A percentile compares a stretch with the other conserved stretches of the same genome.
Evolutionary conservation across 495 filamentous ascomycete species (phyloP).

Genomic region (Aspergillus ostianus): DNA sequence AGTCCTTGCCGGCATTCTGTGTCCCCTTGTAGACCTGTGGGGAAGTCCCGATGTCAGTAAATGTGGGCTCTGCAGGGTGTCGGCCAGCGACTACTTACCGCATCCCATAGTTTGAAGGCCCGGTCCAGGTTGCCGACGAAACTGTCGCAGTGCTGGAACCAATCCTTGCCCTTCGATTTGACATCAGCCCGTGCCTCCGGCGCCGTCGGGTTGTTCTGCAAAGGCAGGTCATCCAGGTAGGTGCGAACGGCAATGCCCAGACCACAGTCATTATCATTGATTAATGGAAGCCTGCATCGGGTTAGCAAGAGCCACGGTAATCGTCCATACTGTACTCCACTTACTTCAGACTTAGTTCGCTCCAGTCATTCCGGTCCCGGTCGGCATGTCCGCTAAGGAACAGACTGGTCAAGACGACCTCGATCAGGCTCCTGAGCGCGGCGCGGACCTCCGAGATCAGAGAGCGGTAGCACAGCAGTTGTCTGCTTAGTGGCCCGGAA

Average conservation of each 20-base stretch:
- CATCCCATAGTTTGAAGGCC: constrained; percentile 81
- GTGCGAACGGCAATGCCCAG: constrained; percentile 89
- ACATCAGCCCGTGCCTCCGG: constrained; percentile 60
- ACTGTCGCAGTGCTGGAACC: constrained; percentile 74
- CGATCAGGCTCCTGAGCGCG: constrained; percentile 75
- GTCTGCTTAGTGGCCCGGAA: constrained; percentile 89
- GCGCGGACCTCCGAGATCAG: constrained; percentile 75
- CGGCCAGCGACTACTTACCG: constrained; percentile 49
- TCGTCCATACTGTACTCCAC: constrained; percentile 21
- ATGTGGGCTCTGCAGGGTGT: neutral
- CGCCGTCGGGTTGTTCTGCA: constrained; percentile 52
- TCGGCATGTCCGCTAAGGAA: constrained; percentile 75
- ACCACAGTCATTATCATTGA: constrained; percentile 76
- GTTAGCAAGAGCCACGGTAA: constrained; percentile 25
- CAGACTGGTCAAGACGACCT: constrained; percentile 74
- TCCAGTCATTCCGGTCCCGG: constrained; percentile 67
- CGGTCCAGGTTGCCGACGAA: constrained; percentile 75
- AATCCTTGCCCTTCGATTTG: constrained; percentile 61
- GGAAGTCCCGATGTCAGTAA: constrained; percentile 1
- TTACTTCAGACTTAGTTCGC: constrained; percentile 69
- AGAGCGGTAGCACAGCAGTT: constrained; percentile 83
- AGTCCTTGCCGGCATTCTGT: constrained; percentile 60
- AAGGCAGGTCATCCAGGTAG: constrained; percentile 81
- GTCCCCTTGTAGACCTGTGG: constrained; percentile 62
- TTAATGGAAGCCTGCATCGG: constrained; percentile 73